phyloP scores from a whole-genome alignment of 1,284 basidiomycete species.

The Exobasidium cylindrosporum region DNA sequence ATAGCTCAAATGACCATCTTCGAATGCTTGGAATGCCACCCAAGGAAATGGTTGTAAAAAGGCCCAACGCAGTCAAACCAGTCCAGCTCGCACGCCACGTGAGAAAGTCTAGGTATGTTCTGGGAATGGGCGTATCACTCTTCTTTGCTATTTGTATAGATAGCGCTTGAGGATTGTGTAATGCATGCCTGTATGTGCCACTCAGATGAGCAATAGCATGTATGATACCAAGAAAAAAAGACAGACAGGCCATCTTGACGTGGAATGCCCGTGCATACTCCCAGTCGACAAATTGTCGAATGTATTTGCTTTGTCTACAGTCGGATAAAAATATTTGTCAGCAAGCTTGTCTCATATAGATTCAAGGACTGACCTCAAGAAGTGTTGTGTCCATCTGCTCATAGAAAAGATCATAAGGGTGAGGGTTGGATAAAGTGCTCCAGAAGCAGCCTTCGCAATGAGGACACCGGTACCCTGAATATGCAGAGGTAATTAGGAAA shows the following conservation, averaged over 20 bases:
- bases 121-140: background rate
- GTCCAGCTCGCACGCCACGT: background rate
- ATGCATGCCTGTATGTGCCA: slow-evolving; percentile 6
- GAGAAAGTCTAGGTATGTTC: background rate
- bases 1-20: slow-evolving; percentile 11
- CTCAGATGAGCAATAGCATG: slow-evolving; percentile 17
- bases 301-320: background rate
- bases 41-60: slow-evolving; percentile 15
- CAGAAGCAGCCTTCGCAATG: slow-evolving; percentile 14
- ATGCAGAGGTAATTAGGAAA: too few relatives aligned
- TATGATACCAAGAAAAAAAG: slow-evolving; percentile 3
- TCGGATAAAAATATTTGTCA: too few relatives aligned
- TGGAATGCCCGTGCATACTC: slow-evolving; percentile 12
- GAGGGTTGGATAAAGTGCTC: slow-evolving; percentile 19
- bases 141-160: background rate
- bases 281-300: slow-evolving; percentile 12
- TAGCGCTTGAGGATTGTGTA: background rate
- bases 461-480: slow-evolving; percentile 20
- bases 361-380: too few relatives aligned
- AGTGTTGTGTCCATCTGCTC: background rate
- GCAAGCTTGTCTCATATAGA: too few relatives aligned
- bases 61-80: slow-evolving; percentile 8
- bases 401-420: slow-evolving; percentile 20
- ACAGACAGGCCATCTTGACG: slow-evolving; percentile 8
- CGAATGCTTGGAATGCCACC: slow-evolving; percentile 7